A percentile compares a stretch with the other conserved stretches of the same genome.
These are phyloP conservation scores for Fusarium illudens DNA, from an alignment of 2,329 filamentous ascomycete genomes.

Conservation along the genomic window DNA sequence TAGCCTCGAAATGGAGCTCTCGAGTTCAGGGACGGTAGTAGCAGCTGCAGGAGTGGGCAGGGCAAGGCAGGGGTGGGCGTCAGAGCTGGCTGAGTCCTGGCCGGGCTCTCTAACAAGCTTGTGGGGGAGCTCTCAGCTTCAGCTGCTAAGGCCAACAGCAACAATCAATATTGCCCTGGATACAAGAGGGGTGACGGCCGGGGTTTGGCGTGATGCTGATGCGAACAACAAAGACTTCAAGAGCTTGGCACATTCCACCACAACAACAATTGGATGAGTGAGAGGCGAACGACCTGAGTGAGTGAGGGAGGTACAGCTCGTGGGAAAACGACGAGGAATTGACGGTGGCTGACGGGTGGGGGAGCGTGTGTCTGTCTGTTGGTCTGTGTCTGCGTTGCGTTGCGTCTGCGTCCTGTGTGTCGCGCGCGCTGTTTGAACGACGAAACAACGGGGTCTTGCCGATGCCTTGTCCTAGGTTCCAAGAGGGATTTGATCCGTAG, in stretches of 20 bases:
- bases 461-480: not conserved
- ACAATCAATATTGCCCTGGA: not conserved
- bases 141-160: conserved; percentile 12
- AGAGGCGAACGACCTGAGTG: conserved; percentile 12
- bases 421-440: not conserved
- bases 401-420: not conserved
- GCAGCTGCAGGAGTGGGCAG: conserved; percentile 27
- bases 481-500: not conserved
- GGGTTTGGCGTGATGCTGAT: conserved; percentile 13
- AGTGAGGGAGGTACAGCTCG: too few relatives aligned
- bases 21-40: conserved; percentile 26
- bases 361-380: conserved; percentile 2
- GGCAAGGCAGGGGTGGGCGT: conserved; percentile 10
- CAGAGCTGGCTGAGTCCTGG: conserved; percentile 15
- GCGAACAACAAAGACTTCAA: conserved; percentile 38
- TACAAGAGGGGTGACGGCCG: conserved; percentile 1
- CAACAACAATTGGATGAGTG: conserved; percentile 33
- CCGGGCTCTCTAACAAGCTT: conserved; percentile 4
- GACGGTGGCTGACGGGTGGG: conserved; percentile 31
- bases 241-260: conserved; percentile 37
- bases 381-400: not conserved
- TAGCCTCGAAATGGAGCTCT: conserved; percentile 33
- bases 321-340: conserved; percentile 6
- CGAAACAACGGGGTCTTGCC: not conserved
- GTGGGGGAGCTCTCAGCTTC: conserved; percentile 34